Percentiles rank a stretch among this genome's conserved stretches.
Conservation (phyloP, 257 asterid genomes). For the Pogostemon cablin region DNA sequence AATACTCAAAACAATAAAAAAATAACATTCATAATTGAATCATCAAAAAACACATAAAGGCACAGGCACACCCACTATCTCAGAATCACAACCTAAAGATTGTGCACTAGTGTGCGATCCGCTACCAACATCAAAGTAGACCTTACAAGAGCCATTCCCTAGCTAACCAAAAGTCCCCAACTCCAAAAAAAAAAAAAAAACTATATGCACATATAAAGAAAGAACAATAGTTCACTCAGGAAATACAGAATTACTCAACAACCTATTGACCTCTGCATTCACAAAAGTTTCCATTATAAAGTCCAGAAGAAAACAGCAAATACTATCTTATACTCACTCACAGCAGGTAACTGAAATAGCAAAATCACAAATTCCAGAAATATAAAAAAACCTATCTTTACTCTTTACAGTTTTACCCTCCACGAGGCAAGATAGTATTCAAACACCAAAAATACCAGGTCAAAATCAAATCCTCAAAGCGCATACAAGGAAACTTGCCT, state of each 20-base stretch:
- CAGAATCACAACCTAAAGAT: too few species aligned
- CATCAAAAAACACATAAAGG: not conserved
- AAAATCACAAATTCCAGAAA: constrained; percentile 12
- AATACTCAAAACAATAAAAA: constrained; percentile 6
- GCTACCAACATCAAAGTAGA: constrained; percentile 1
- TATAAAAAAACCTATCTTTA: not conserved
- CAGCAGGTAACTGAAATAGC: constrained; percentile 5
- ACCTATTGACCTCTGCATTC: constrained; percentile 20
- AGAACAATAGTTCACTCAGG: constrained; percentile 12
- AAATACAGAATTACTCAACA: constrained; percentile 24
- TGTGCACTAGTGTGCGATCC: not conserved
- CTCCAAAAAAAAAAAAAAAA: constrained; percentile 2
- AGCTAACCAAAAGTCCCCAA: constrained; percentile 22
- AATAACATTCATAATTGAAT: not conserved
- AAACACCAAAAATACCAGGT: constrained; percentile 17
- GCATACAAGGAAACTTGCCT: constrained; percentile 33
- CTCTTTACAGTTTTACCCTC: not conserved
- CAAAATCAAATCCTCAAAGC: not conserved
- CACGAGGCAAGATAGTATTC: not conserved
- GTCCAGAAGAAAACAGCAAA: constrained; percentile 14
- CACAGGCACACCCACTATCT: not conserved
- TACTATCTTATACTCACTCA: constrained; percentile 10
- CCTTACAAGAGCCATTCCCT: constrained; percentile 24
- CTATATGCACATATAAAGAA: constrained; percentile 1
- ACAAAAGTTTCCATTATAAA: constrained; percentile 26